Conservation (phyloP, 768 basidiomycete species). For the Tubosaeta brunneosetosa region DNA sequence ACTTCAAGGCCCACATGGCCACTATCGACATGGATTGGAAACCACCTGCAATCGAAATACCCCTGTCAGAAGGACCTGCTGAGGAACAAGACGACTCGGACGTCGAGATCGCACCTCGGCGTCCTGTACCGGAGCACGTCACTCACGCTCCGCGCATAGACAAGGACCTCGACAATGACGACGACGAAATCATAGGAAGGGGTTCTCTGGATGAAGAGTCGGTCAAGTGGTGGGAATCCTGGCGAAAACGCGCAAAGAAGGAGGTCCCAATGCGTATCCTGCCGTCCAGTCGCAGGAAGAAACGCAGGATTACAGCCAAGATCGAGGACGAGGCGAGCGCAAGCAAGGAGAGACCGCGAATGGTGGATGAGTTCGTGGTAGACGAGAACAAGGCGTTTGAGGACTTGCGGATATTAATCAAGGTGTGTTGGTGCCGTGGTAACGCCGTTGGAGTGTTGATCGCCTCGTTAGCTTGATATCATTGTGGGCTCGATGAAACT, state of each 20-base stretch:
- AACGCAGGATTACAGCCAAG: slow-evolving; percentile 38
- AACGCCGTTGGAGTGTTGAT: slow-evolving; percentile 4
- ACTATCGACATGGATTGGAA: slow-evolving; percentile 46
- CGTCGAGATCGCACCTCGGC: slow-evolving; percentile 18
- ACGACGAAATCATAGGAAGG: slow-evolving; percentile 20
- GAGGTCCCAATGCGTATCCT: slow-evolving; percentile 28
- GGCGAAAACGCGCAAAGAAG: slow-evolving; percentile 50
- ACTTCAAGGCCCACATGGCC: slow-evolving; percentile 66
- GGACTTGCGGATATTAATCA: slow-evolving; percentile 89
- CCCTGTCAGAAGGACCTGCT: slow-evolving; percentile 17
- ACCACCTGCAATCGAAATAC: slow-evolving; percentile 20
- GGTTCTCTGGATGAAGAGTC: slow-evolving; percentile 50
- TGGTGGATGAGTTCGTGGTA: slow-evolving; percentile 58
- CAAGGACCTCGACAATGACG: slow-evolving; percentile 18
- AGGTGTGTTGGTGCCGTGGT: slow-evolving; percentile 48
- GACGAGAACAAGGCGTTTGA: slow-evolving; percentile 66
- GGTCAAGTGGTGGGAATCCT: slow-evolving; percentile 64
- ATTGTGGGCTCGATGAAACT: slow-evolving; percentile 90
- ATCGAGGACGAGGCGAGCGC: slow-evolving; percentile 23
- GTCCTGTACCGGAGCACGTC: slow-evolving; percentile 11
- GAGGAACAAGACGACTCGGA: slow-evolving; percentile 31
- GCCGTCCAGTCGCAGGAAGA: slow-evolving; percentile 35
- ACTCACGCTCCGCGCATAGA: slow-evolving; percentile 22
- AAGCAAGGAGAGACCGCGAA: slow-evolving; percentile 43
- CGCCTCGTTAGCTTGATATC: slow-evolving; percentile 72